These are phyloP conservation scores for Fomitopsis betulina DNA, from an alignment of 1,284 basidiomycete genomes.

Conservation along the genomic window DNA sequence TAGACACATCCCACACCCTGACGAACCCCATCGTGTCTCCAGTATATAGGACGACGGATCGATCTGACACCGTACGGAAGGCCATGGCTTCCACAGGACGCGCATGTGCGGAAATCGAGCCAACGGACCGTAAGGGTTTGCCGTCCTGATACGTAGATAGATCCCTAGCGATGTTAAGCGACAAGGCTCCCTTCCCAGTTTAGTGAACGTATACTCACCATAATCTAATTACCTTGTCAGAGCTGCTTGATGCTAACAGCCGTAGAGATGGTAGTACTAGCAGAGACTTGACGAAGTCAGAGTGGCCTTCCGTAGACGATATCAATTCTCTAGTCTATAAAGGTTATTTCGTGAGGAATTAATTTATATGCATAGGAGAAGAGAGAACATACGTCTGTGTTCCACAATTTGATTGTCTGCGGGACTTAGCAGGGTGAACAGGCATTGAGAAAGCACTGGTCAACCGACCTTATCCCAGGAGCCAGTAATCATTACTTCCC, in stretches of 20 bases:
- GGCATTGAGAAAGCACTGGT: conserved; percentile 8
- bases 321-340: conserved; percentile 62
- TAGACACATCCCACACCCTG: conserved; percentile 63
- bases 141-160: conserved; percentile 38
- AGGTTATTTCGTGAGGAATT: not conserved
- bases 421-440: conserved; percentile 8
- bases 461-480: conserved; percentile 95
- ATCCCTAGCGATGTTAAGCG: conserved; percentile 44
- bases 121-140: conserved; percentile 47
- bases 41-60: conserved; percentile 59
- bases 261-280: conserved; percentile 61
- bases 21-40: conserved; percentile 86
- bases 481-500: conserved; percentile 68
- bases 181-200: not conserved
- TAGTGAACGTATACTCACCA: conserved; percentile 49
- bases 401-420: conserved; percentile 82
- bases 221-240: conserved; percentile 85
- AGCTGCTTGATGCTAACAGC: conserved; percentile 82
- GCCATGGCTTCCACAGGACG: conserved; percentile 66
- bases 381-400: conserved; percentile 51
- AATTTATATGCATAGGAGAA: too few species aligned
- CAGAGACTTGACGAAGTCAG: conserved; percentile 84
- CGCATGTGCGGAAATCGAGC: conserved; percentile 70
- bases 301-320: conserved; percentile 74
- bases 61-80: conserved; percentile 39